Evolutionary conservation across 495 filamentous ascomycete genomes (phyloP), one percentile per base, ranked within the genome.

Genomic region (Terfezia claveryi): DNA sequence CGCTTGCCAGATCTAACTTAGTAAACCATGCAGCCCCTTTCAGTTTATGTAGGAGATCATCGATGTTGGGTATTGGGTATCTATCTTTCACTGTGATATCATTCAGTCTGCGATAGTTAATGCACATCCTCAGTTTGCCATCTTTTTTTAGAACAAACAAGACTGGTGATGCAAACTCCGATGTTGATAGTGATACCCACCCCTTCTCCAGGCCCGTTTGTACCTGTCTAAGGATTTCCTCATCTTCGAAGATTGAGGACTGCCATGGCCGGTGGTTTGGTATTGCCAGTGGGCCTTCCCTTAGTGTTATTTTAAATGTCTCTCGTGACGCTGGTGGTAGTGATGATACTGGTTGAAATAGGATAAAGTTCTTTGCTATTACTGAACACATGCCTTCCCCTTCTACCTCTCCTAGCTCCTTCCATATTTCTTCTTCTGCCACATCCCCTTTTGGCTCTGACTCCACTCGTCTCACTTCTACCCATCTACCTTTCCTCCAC

Each of bases 101-200:
- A 53, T 78, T 78, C 0, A 76, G 51, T 8, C 58, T 58, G 1
- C 64, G 56, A 51, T 73, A 77, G 50, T 76, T 64, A 0, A 75
- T 61, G 61, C 66, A 76, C 53, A 79, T 61, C 0, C 63, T 54
- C 14, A 51, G 17, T 20, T 11, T 51, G 12, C 38, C 38, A 16
- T 44, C 38, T 2, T 44, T 44, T 2, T 44, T 44, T 2, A 2
- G 38, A 10, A 44, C 2, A 44, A 44, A 44, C 1, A 44, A 2
- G 0, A 44, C 38, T 1, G 10, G 16, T 0, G 38, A 44, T 0
- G 10, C 38, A 2, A 11, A 44, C 16, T 44, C 38, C 10, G 1
- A 11, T 10, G 10, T 44, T 2, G 38, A 44, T 16, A 2, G 38
- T 0, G 10, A 10, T 44, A 44, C 16, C 38, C 38, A 44, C 16